Base-by-base conservation (phyloP, 768 basidiomycete species). In the Psilocybe azurescens region DNA sequence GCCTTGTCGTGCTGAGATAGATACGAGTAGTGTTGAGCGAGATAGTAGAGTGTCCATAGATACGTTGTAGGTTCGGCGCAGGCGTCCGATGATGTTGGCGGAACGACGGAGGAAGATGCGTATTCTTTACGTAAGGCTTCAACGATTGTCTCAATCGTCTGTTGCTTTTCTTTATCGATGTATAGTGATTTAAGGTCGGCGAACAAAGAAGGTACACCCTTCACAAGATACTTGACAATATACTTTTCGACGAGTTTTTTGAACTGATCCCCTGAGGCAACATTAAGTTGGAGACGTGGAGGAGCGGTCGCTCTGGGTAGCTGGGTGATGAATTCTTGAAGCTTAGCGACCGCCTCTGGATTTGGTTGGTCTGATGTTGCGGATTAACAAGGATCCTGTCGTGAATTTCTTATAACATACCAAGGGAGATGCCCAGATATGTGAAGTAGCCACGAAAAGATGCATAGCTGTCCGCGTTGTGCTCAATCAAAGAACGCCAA, bases 11-110 rank as follows among this genome's bases (percentile, higher is more conserved):
- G 78, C 44, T 82, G 79, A 0, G 81, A 80, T 1, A 93, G 78
- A 70, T 83, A 85, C 0, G 93, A 91, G 69, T 93, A 82, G 71
- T 96, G 95, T 68, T 97, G 94, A 0, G 95, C 89, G 53, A 99
- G 89, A 81, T 92, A 97, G 78, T 97, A 99, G 41, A 98, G 85
- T 9, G 91, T 89, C 97, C 97, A 99, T 10, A 99, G 84, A 68
- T 97, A 91, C 14, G 86, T 88, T 3, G 94, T 88, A 1, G 97
- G 95, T 48, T 90, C 88, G 29, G 78, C 65, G 20, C 73, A 65
- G 13, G 68, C 53, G 13, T 74, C 63, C 8, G 72, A 61, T 8
- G 72, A 61, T 10, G 65, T 64, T 1, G 57, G 38, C 1, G 46
- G 18, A 8, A 20, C 13, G 16, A 14, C 11, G 33, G 61, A 32